phyloP scores from a whole-genome alignment of 495 filamentous ascomycete genomes.

The Lasiosphaeria miniovina region DNA sequence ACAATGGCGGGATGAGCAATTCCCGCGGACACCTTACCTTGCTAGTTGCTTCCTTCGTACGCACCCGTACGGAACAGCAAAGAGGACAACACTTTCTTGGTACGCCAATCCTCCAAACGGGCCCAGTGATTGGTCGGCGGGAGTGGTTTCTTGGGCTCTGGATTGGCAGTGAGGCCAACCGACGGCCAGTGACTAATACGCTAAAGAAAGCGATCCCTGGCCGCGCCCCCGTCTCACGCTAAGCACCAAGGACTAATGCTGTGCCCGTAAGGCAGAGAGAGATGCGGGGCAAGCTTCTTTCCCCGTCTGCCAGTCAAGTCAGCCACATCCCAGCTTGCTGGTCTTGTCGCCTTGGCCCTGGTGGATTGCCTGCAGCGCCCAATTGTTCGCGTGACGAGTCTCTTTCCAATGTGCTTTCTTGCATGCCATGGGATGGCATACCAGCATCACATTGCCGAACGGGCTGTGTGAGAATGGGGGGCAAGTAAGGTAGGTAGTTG shows the following conservation, averaged over 20 bases:
- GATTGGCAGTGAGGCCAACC: background rate
- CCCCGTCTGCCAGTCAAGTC: too few relatives aligned
- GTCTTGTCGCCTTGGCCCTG: background rate
- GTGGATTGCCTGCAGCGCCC: too few relatives aligned
- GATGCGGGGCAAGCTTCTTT: too few relatives aligned
- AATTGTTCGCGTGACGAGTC: too few relatives aligned
- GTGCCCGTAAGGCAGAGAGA: too few relatives aligned
- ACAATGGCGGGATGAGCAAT: too few relatives aligned
- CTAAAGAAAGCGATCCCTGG: background rate
- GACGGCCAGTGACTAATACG: constrained; percentile 2
- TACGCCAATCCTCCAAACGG: background rate
- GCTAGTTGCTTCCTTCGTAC: too few relatives aligned
- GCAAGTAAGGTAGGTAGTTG: too few relatives aligned
- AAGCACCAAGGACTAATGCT: background rate
- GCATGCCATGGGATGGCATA: background rate
- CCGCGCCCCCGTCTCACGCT: background rate
- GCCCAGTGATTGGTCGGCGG: background rate
- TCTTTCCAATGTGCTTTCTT: background rate
- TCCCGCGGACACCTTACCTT: too few relatives aligned
- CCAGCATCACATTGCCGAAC: background rate
- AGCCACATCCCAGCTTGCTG: background rate
- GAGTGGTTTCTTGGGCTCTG: background rate
- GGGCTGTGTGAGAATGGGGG: background rate
- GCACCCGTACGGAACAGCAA: too few relatives aligned
- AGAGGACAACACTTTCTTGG: too few relatives aligned